A percentile compares a stretch with the other conserved stretches of the same genome.
Evolutionary conservation across 2,329 filamentous ascomycete species (phyloP).

Genomic region (Pseudogymnoascus sp.): DNA sequence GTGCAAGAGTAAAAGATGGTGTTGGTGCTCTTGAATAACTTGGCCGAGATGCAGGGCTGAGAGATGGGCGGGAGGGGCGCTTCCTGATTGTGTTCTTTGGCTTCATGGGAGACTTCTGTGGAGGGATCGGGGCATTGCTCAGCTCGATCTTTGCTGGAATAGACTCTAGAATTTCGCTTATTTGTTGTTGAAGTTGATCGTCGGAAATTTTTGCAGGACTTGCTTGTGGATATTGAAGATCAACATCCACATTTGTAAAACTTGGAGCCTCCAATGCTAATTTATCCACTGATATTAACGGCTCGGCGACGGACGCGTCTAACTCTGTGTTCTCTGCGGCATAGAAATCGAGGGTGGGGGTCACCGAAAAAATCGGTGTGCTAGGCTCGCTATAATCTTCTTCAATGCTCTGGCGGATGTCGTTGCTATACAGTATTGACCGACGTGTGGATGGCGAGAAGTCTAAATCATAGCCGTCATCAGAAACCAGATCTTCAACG

Average conservation of each 20-base stretch:
- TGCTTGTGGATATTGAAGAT: conserved; percentile 14
- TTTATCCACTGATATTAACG: not conserved
- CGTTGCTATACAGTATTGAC: not conserved
- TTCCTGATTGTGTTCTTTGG: not conserved
- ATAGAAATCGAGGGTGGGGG: not conserved
- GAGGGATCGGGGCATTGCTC: conserved; percentile 21
- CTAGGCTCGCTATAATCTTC: not conserved
- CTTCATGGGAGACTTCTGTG: conserved; percentile 18
- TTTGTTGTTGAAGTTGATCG: conserved; percentile 70
- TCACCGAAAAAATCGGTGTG: not conserved
- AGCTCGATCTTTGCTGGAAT: conserved; percentile 71
- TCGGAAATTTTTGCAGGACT: conserved; percentile 33
- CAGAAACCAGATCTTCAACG: not conserved
- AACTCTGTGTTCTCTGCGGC: not conserved
- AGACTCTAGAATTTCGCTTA: conserved; percentile 66
- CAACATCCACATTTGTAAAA: conserved; percentile 21
- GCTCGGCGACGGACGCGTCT: not conserved
- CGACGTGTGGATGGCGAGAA: conserved; percentile 3
- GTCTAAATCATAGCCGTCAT: not conserved
- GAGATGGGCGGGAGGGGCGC: conserved; percentile 24
- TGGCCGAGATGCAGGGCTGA: conserved; percentile 23
- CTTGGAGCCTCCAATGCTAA: conserved; percentile 19
- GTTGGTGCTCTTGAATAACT: conserved; percentile 44
- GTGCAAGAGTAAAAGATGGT: conserved; percentile 62
- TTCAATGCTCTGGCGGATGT: not conserved